Conservation (phyloP, 108 stramenopile species). For the Discostella pseudostelligera region DNA sequence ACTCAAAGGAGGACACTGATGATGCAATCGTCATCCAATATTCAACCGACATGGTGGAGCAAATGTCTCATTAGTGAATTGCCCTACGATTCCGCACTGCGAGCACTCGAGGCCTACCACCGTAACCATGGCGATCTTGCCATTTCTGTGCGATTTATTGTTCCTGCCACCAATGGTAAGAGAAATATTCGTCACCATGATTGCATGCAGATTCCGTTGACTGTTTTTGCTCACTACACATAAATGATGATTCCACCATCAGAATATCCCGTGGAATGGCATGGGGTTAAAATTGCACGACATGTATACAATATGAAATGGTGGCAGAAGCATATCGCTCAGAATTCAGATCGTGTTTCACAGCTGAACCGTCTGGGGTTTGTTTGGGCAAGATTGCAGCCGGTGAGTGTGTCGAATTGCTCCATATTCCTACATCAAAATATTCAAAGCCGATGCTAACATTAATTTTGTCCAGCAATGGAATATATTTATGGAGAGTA, state of each 20-base stretch:
- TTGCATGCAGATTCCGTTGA: neutral
- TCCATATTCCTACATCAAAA: no score
- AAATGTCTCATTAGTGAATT: constrained; percentile 18
- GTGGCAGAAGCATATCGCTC: constrained; percentile 71
- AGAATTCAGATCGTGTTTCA: constrained; percentile 56
- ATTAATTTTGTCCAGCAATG: constrained; percentile 44
- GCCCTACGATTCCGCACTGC: constrained; percentile 55
- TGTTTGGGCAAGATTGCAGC: constrained; percentile 83
- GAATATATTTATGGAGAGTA: constrained; percentile 77
- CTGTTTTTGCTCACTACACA: neutral
- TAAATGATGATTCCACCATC: neutral
- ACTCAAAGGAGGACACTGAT: no score
- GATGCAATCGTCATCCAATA: neutral
- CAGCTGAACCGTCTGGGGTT: constrained; percentile 76
- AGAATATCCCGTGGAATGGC: constrained; percentile 66
- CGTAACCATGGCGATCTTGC: constrained; percentile 57
- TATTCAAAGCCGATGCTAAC: no score
- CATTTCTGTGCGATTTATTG: constrained; percentile 58
- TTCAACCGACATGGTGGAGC: neutral
- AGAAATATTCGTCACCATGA: neutral
- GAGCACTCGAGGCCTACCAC: constrained; percentile 54
- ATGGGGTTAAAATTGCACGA: constrained; percentile 57
- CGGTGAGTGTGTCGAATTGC: constrained; percentile 6
- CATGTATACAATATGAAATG: constrained; percentile 81
- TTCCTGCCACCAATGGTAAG: constrained; percentile 47